Percentiles rank a stretch among this genome's conserved stretches.
Conservation (phyloP, 768 basidiomycete species). For the Piloderma croceum region DNA sequence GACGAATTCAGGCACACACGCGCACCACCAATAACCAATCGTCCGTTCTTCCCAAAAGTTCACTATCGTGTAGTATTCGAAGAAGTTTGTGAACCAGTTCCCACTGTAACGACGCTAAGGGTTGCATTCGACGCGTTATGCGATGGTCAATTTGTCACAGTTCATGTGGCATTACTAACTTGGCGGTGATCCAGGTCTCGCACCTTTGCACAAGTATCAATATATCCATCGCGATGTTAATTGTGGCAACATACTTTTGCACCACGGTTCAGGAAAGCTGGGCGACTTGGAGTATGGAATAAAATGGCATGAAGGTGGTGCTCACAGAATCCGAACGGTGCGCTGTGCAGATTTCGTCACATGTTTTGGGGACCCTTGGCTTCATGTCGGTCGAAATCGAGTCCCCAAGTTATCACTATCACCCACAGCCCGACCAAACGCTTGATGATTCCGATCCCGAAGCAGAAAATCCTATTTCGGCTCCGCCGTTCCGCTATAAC, state of each 20-base stretch:
- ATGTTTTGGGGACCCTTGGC: slow-evolving; percentile 4
- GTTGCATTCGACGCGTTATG: background rate
- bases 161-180: background rate
- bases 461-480: background rate
- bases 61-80: background rate
- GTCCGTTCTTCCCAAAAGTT: background rate
- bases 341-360: too few species aligned
- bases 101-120: background rate
- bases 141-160: background rate
- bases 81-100: background rate
- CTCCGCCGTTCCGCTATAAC: slow-evolving; percentile 1
- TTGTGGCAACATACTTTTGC: background rate
- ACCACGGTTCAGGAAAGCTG: background rate
- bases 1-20: background rate
- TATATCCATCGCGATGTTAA: background rate
- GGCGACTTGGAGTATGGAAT: background rate
- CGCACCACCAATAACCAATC: background rate
- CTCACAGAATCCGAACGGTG: background rate
- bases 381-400: slow-evolving; percentile 6
- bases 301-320: background rate
- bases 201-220: background rate
- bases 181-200: too few species aligned
- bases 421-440: background rate
- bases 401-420: background rate
- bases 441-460: background rate